Percentiles rank a stretch among this genome's conserved stretches.
Conservation (phyloP, 768 basidiomycete genomes). For the Dacryopinax spathularia region DNA sequence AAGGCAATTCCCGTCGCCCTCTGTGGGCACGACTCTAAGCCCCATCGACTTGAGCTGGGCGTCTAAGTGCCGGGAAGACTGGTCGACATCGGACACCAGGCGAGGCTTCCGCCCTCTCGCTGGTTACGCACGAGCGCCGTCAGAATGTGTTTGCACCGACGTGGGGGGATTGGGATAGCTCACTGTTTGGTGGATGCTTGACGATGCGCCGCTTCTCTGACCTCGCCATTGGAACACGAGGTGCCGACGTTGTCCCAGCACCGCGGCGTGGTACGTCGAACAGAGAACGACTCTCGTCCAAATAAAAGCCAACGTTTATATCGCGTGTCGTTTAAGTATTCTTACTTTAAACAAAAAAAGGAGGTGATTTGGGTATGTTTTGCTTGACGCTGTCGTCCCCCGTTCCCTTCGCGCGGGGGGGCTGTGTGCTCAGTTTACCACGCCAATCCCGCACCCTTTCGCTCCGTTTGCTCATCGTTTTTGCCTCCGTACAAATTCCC, state of each 20-base stretch:
- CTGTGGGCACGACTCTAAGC: not conserved
- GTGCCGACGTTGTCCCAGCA: no score
- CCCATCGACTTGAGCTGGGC: not conserved
- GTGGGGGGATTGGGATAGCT: not conserved
- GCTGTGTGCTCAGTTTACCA: no score
- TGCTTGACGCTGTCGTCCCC: no score
- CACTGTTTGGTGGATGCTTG: not conserved
- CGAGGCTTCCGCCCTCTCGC: not conserved
- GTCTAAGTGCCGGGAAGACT: not conserved
- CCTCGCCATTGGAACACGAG: not conserved
- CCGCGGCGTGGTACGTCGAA: no score
- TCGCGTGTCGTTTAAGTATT: no score
- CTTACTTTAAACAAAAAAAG: no score
- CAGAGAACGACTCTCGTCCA: no score
- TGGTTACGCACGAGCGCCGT: not conserved
- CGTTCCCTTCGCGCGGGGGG: no score
- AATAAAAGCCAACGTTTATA: no score
- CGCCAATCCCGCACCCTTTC: no score
- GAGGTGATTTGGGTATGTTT: no score
- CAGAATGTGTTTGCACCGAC: not conserved
- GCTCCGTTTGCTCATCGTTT: not conserved
- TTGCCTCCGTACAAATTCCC: not conserved
- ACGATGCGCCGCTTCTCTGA: not conserved
- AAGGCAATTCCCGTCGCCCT: slow-evolving; percentile 69
- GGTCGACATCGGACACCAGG: not conserved